phyloP scores from a whole-genome alignment of 1,139 yeast species.

The Blastobotrys aristatus region DNA sequence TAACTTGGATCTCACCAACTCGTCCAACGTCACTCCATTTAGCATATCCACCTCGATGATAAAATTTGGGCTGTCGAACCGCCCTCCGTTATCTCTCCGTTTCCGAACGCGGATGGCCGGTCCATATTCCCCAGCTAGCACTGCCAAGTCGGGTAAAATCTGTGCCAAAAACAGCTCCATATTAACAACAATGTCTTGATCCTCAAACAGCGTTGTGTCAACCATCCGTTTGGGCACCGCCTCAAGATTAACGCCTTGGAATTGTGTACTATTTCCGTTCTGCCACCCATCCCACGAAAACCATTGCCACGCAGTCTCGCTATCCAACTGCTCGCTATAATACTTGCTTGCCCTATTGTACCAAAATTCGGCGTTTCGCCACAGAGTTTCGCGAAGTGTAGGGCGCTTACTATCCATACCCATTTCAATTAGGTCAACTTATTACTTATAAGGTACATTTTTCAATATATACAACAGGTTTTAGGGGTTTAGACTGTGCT shows the following conservation, averaged over 20 bases:
- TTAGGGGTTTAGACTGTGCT: no score
- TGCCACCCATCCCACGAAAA: background rate
- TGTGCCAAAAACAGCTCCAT: background rate
- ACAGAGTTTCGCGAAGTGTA: no score
- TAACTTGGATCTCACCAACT: background rate
- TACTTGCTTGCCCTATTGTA: no score
- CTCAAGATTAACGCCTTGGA: background rate
- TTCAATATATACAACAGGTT: no score
- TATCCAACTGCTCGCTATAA: no score
- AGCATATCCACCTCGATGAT: background rate
- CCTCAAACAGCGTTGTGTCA: background rate
- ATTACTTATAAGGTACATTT: no score
- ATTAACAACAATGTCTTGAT: background rate
- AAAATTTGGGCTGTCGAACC: constrained; percentile 1
- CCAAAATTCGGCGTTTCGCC: no score
- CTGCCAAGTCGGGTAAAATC: background rate
- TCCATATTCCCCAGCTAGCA: background rate
- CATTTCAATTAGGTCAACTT: no score
- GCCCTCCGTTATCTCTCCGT: background rate
- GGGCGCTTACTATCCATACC: no score
- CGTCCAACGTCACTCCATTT: background rate
- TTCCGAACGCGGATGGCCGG: background rate
- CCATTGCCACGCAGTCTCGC: background rate
- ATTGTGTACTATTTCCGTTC: background rate
- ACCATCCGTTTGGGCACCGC: background rate